Conservation (phyloP, 495 filamentous ascomycete species). For the Podospora pseudocomata region DNA sequence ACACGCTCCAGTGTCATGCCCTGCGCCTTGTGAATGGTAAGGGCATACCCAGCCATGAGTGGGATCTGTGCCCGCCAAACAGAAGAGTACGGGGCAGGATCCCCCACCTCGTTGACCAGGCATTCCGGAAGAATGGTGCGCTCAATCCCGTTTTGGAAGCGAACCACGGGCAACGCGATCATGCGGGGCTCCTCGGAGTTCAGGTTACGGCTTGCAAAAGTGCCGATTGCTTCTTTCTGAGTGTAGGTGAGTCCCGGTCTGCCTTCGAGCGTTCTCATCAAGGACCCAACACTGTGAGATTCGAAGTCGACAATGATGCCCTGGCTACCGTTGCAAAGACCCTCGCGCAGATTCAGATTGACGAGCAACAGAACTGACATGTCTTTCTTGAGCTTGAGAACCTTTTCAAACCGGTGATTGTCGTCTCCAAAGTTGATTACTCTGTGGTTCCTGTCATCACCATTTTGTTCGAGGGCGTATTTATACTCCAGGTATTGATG, state of each 20-base stretch:
- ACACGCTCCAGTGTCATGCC: slow-evolving; percentile 90
- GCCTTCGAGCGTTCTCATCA: background rate
- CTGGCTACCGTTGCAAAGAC: slow-evolving; percentile 85
- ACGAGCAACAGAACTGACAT: slow-evolving; percentile 93
- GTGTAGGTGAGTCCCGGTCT: slow-evolving; percentile 21
- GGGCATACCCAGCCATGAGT: slow-evolving; percentile 86
- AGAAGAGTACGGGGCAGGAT: slow-evolving; percentile 50
- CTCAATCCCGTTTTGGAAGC: slow-evolving; percentile 51
- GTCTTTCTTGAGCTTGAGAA: slow-evolving; percentile 72
- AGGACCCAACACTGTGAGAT: background rate
- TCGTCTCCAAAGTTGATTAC: slow-evolving; percentile 44
- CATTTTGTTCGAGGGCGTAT: background rate
- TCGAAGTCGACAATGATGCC: slow-evolving; percentile 73
- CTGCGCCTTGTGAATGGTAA: slow-evolving; percentile 94
- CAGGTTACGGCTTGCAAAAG: slow-evolving; percentile 29
- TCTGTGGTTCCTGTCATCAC: background rate
- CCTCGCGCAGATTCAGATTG: slow-evolving; percentile 69
- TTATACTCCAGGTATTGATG: background rate
- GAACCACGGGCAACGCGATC: slow-evolving; percentile 59
- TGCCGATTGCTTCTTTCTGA: slow-evolving; percentile 34
- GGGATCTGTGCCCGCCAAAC: slow-evolving; percentile 78
- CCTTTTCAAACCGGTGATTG: slow-evolving; percentile 51
- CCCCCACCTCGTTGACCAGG: slow-evolving; percentile 45
- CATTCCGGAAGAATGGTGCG: slow-evolving; percentile 48
- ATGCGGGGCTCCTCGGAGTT: background rate